Base-by-base conservation (phyloP, 116 monocot genomes). In the Papilionanthe hybrid region DNA sequence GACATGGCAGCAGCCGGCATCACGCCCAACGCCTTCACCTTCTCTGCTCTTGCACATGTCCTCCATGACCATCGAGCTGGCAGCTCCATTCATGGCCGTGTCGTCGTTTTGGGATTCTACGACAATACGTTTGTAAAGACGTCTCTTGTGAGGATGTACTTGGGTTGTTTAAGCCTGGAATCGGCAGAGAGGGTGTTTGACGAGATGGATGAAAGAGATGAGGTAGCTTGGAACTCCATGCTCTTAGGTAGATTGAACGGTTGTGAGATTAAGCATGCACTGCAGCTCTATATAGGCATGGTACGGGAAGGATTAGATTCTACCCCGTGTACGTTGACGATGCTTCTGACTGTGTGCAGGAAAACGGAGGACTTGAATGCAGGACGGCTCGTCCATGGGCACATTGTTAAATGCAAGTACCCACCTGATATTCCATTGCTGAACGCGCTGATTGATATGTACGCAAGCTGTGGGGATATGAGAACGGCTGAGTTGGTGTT, bases 401-500 rank as follows among this genome's bases (percentile, higher is more conserved):
- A 81, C 15, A 42, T 87, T 15, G 47, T 83, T 13, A 78, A 81
- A 65, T 85, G 84, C 18, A 86, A 85, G 11, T 71, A 84, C 10
- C 42, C 72, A 5, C 82, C 81, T 55, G 93, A 96, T 86, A 63
- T 83, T 57, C 75, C 82, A 2, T 56, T 91, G 78, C 89, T 92
- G 72, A 96, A 96, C 77, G 86, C 90, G 1, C 76, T 96, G 71
- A 84, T 92, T 15, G 88, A 89, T 72, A 94, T 94, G 94, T 96
- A 96, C 60, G 75, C 87, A n/a, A 91, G 89, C 78, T 89, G 86
- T 12, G 87, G 92, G 25, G 90, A 96, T 42, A 37, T 89, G 17
- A 50, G 9, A 4, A 79, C 89, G 0, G 93, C 89, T 11, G n/a
- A 79, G 10, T 44, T 55, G 18, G 85, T 94, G 66, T 94, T 96